Evolutionary conservation across 768 basidiomycete species (phyloP).

Genomic region (Trametes sanguinea): DNA sequence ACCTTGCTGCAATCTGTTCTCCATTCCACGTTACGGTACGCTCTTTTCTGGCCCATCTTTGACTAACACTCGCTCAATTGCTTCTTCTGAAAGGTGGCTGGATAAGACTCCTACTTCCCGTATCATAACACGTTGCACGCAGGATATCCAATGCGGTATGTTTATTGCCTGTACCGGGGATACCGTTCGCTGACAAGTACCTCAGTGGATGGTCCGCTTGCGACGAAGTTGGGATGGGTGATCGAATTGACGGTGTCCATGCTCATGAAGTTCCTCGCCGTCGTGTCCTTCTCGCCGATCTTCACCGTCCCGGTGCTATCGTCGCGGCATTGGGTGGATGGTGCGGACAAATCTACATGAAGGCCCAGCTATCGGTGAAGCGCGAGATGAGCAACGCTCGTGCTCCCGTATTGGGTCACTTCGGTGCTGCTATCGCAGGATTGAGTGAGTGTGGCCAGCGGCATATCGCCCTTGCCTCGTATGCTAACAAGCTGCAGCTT

Average conservation of each 20-base stretch:
- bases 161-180: neutral
- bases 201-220: constrained; percentile 40
- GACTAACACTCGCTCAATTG: neutral
- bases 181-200: neutral
- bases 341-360: constrained; percentile 55
- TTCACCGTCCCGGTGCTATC: constrained; percentile 42
- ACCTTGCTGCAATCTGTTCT: constrained; percentile 33
- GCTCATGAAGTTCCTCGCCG: constrained; percentile 38
- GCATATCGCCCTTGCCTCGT: neutral
- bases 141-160: constrained; percentile 53
- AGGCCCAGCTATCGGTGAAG: constrained; percentile 58
- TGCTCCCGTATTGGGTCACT: constrained; percentile 53
- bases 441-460: constrained; percentile 35
- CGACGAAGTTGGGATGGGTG: constrained; percentile 30
- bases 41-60: neutral
- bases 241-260: constrained; percentile 36
- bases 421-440: constrained; percentile 56
- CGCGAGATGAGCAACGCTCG: constrained; percentile 56
- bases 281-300: constrained; percentile 42
- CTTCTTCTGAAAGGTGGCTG: constrained; percentile 41
- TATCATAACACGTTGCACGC: constrained; percentile 66
- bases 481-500: constrained; percentile 31
- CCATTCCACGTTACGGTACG: constrained; percentile 34
- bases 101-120: constrained; percentile 56
- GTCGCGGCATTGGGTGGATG: constrained; percentile 42